Percentiles rank a stretch among this genome's conserved stretches.
phyloP scores from a whole-genome alignment of 2,329 filamentous ascomycete genomes.

The Fusarium devonianum region DNA sequence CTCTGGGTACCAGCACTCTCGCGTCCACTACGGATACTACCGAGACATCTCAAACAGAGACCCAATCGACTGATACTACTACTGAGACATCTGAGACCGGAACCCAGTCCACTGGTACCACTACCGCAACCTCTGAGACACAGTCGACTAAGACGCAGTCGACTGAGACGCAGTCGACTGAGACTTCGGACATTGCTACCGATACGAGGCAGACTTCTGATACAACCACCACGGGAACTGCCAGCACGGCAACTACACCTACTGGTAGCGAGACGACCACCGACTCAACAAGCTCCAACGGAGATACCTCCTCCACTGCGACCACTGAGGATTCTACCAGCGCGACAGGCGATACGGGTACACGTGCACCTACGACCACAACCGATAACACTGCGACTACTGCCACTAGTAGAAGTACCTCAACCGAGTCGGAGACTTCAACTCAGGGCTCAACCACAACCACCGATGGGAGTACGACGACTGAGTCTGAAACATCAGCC shows the following conservation, averaged over 20 bases:
- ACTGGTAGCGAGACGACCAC: no score
- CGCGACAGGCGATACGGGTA: neutral
- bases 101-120: neutral
- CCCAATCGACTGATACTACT: no score
- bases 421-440: no score
- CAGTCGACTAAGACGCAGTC: neutral
- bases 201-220: neutral
- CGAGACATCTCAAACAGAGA: neutral
- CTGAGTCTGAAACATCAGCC: no score
- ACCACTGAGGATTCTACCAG: neutral
- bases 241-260: neutral
- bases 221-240: neutral
- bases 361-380: no score
- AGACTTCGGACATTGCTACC: neutral
- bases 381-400: no score
- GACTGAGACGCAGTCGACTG: neutral
- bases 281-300: no score
- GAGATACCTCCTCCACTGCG: no score
- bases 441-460: no score
- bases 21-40: neutral
- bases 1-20: no score
- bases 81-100: neutral
- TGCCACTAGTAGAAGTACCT: no score
- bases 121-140: neutral
- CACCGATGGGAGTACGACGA: no score